Conservation (phyloP, 1,139 yeast genomes). For the Hemisphaericaspora xylofermentans region DNA sequence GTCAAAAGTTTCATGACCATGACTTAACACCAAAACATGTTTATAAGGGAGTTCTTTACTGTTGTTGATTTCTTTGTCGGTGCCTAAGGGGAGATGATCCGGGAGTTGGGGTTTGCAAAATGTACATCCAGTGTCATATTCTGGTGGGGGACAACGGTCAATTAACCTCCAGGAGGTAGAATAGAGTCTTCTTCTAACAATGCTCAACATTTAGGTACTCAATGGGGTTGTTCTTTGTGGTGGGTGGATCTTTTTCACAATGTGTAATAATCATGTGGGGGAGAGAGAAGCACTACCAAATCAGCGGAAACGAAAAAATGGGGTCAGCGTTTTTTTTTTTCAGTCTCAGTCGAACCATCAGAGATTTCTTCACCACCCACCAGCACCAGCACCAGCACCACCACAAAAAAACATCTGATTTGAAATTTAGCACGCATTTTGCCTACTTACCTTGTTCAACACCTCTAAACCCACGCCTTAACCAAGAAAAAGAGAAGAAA, state of each 20-base stretch:
- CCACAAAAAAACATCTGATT: too few relatives aligned
- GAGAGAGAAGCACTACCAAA: background rate
- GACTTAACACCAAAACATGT: conserved; percentile 54
- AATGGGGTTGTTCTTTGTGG: too few relatives aligned
- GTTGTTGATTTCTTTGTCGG: conserved; percentile 28
- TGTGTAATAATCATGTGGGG: background rate
- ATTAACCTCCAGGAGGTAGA: conserved; percentile 11
- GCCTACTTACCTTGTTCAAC: too few relatives aligned
- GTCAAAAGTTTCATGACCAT: conserved; percentile 26
- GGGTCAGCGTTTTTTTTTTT: too few relatives aligned
- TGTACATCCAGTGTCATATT: conserved; percentile 61
- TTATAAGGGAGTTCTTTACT: conserved; percentile 55
- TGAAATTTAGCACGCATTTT: too few relatives aligned
- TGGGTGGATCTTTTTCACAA: background rate
- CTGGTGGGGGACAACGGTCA: conserved; percentile 49
- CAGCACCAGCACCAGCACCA: too few relatives aligned
- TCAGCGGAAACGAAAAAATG: background rate
- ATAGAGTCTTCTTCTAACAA: conserved; percentile 8
- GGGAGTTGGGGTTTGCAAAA: conserved; percentile 53
- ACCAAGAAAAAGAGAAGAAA: too few relatives aligned
- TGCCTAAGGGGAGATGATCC: conserved; percentile 40
- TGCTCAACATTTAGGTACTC: conserved; percentile 4
- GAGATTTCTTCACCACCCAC: too few relatives aligned
- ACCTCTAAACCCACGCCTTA: too few relatives aligned
- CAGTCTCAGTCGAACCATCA: too few relatives aligned